A percentile compares a stretch with the other conserved stretches of the same genome.
phyloP scores from a whole-genome alignment of 768 basidiomycete genomes.

The Boletales sp. region DNA sequence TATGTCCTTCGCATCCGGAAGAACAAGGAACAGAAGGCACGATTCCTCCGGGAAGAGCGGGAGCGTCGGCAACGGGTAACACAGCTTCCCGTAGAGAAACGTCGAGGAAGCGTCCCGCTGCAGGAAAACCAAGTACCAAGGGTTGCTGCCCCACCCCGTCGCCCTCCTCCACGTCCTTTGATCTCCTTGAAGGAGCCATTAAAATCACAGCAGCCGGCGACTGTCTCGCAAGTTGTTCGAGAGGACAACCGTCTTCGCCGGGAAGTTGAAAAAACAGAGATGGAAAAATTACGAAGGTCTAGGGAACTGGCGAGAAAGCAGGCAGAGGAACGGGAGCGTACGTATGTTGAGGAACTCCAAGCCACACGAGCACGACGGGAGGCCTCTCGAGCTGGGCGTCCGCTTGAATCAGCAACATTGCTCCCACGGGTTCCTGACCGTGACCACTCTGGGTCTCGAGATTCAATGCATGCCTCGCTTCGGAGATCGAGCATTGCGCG shows the following conservation, averaged over 20 bases:
- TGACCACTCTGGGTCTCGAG: slow-evolving; percentile 37
- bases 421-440: slow-evolving; percentile 22
- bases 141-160: slow-evolving; percentile 12
- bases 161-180: slow-evolving; percentile 11
- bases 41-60: slow-evolving; percentile 58
- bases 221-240: slow-evolving; percentile 20
- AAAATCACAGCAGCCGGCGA: slow-evolving; percentile 2
- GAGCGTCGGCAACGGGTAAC: slow-evolving; percentile 45
- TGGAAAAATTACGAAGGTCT: slow-evolving; percentile 50
- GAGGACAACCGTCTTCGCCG: slow-evolving; percentile 45
- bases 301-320: slow-evolving; percentile 28
- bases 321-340: slow-evolving; percentile 50
- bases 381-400: slow-evolving; percentile 45
- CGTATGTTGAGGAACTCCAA: slow-evolving; percentile 56
- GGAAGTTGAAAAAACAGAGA: slow-evolving; percentile 43
- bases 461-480: slow-evolving; percentile 29
- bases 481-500: slow-evolving; percentile 33
- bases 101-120: slow-evolving; percentile 12
- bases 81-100: slow-evolving; percentile 30
- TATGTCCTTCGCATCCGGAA: slow-evolving; percentile 70
- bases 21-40: slow-evolving; percentile 69
- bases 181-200: slow-evolving; percentile 11
- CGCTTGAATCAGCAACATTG: slow-evolving; percentile 20
- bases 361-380: slow-evolving; percentile 63
- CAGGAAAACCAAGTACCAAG: slow-evolving; percentile 14